phyloP scores from a whole-genome alignment of 768 basidiomycete genomes.

The Suillus luteus region DNA sequence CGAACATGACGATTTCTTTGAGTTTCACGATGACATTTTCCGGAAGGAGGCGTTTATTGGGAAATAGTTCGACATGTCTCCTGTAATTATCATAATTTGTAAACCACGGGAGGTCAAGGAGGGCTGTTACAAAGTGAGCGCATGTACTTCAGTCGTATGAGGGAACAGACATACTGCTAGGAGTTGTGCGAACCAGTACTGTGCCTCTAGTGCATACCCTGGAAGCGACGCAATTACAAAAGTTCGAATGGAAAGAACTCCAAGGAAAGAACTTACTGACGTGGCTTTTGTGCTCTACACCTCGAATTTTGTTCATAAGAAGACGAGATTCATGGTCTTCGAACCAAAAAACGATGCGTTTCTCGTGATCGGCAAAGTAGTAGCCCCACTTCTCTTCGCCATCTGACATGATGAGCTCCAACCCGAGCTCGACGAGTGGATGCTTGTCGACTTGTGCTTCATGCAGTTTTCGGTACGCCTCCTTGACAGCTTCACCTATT shows the following conservation, averaged over 20 bases:
- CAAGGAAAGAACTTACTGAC: neutral
- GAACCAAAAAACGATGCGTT: neutral
- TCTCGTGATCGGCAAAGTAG: neutral
- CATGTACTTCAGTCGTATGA: neutral
- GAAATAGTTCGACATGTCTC: constrained; percentile 14
- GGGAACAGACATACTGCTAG: neutral
- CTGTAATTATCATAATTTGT: neutral
- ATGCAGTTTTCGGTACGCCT: neutral
- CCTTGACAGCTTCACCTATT: neutral
- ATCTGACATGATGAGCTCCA: neutral
- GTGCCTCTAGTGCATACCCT: neutral
- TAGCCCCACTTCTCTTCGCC: neutral
- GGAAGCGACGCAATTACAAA: neutral
- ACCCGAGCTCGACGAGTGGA: neutral
- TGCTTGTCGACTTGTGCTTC: too few relatives aligned
- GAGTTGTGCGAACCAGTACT: neutral
- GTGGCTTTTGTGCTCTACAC: neutral
- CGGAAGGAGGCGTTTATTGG: constrained; percentile 23
- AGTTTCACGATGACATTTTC: constrained; percentile 2
- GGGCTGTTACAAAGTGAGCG: neutral
- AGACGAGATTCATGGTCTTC: neutral
- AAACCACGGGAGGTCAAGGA: neutral
- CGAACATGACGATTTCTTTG: constrained; percentile 9
- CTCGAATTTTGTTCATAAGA: neutral
- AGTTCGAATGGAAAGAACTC: neutral